Base-by-base conservation (phyloP, 2,329 filamentous ascomycete genomes). In the Sporothrix inflata region DNA sequence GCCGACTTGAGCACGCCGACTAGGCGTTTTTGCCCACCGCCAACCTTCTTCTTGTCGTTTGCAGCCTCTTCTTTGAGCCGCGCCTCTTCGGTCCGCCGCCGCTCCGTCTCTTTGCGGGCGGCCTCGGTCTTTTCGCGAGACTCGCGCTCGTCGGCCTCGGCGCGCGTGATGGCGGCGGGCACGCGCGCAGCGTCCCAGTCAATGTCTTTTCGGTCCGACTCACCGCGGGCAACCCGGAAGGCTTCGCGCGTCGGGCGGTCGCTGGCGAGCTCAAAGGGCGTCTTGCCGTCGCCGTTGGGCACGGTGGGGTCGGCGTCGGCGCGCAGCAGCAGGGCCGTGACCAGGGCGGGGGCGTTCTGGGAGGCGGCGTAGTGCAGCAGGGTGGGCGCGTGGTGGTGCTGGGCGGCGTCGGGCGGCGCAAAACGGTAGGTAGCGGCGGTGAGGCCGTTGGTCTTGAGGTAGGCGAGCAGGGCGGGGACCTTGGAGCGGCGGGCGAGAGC, bases 401-500 rank as follows among this genome's bases (percentile, higher is more conserved):
- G 65, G 1, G 71, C 12, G 69, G 90, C 87, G 73, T 91, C 88
- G 0, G 84, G 76, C 0, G 94, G 94, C 71, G 90, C 85, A 79
- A 98, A 97, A 30, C 83, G 84, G 78, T 97, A 98, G 73, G 91
- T 86, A 0, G 92, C 79, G 1, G 88, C 83, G 5, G 69, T 45
- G 11, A 98, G 84, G 2, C 84, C 83, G 81, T 98, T 97, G 74
- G 87, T 91, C 74, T 90, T 88, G 6, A 99, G 84, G 79, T 98
- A 99, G 0, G 92, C 90, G 19, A 98, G 85, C 1, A 99, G 83
- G 0, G 92, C 94, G 0, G 96, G 95, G 0, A 96, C 89, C 80
- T 97, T 98, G 1, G 93, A 97, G 55, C 96, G 91, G 61, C 94
- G 91, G 73, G 97, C 92, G 34, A 98, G 86, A 0, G 94, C 92